These are phyloP conservation scores for Hortiboletus campestris DNA, from an alignment of 768 basidiomycete species.

Conservation along the genomic window DNA sequence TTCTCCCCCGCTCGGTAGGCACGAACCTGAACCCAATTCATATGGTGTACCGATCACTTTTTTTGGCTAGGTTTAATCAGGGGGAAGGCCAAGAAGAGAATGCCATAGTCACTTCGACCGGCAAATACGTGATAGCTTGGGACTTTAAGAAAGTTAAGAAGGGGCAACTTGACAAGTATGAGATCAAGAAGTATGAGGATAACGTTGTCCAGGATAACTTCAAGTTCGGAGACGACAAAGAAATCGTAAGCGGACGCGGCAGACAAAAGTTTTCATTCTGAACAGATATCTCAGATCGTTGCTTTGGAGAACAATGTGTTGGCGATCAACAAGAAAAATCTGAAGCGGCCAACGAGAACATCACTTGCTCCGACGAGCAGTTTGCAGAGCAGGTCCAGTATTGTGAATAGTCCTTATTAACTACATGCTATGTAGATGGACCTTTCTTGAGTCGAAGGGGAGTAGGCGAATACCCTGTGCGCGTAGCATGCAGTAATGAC, in stretches of 20 bases:
- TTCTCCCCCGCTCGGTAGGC: constrained; percentile 92
- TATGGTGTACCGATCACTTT: constrained; percentile 1
- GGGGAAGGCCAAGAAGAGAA: constrained; percentile 87
- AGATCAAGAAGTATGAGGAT: constrained; percentile 96
- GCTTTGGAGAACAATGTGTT: constrained; percentile 93
- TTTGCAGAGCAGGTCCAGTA: constrained; percentile 53
- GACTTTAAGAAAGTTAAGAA: constrained; percentile 96
- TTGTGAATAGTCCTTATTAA: constrained; percentile 68
- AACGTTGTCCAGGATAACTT: constrained; percentile 96
- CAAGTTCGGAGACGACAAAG: constrained; percentile 95
- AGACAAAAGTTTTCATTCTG: constrained; percentile 1
- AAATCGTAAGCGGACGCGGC: constrained; percentile 65
- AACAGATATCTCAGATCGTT: constrained; percentile 65
- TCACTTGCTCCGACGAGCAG: constrained; percentile 54
- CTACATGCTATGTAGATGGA: not conserved
- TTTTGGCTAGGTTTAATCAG: constrained; percentile 76
- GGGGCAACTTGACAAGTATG: constrained; percentile 87
- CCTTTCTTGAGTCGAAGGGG: not conserved
- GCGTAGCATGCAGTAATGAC: not conserved
- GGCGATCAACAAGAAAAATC: constrained; percentile 89
- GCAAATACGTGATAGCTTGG: constrained; percentile 92
- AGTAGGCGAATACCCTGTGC: constrained; percentile 18
- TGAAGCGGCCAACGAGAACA: constrained; percentile 77
- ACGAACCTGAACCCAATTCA: not conserved
- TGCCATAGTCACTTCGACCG: constrained; percentile 93